Evolutionary conservation across 192 early-diverging fungal genomes (phyloP), one percentile per base, ranked within the genome.

Genomic region (Powellomyces hirtus): DNA sequence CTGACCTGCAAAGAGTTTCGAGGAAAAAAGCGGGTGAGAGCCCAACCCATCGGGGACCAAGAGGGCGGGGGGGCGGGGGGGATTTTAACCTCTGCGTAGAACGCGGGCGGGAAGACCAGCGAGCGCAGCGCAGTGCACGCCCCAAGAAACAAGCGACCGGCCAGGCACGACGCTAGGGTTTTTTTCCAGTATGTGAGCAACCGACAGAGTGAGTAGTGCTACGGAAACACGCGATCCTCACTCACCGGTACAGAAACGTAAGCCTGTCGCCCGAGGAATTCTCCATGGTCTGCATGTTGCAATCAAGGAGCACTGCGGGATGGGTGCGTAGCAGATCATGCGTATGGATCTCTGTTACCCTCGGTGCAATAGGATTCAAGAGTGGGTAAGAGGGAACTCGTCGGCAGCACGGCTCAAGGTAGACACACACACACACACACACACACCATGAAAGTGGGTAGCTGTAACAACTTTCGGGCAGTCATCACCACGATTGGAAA

Each of bases 371-470:
- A n/a, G n/a, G n/a, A n/a, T n/a, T n/a, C n/a, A n/a, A n/a, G n/a
- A n/a, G n/a, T n/a, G n/a, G n/a, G n/a, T n/a, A n/a, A n/a, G n/a
- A n/a, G n/a, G n/a, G n/a, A n/a, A n/a, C n/a, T n/a, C n/a, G n/a
- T n/a, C n/a, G n/a, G n/a, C n/a, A n/a, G n/a, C n/a, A n/a, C n/a
- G n/a, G n/a, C n/a, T n/a, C n/a, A n/a, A n/a, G n/a, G n/a, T 13
- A 42, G 40, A 42, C 40, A 42, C 11, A n/a, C 10, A 42, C n/a
- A 42, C 10, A n/a, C n/a, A 42, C 10, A 10, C 40, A 73, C 20
- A 38, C 46, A 42, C 82, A 89, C 88, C 90, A 72, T 96, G 92
- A 66, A 94, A 98, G 71, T 98, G 95, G 0, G 95, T 98, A 6
- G 88, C 88, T 0, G 89, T 88, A 30, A 95, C 26, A 0, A 94